Base-by-base conservation (phyloP, 2,329 filamentous ascomycete species). In the Epichloe baconii region DNA sequence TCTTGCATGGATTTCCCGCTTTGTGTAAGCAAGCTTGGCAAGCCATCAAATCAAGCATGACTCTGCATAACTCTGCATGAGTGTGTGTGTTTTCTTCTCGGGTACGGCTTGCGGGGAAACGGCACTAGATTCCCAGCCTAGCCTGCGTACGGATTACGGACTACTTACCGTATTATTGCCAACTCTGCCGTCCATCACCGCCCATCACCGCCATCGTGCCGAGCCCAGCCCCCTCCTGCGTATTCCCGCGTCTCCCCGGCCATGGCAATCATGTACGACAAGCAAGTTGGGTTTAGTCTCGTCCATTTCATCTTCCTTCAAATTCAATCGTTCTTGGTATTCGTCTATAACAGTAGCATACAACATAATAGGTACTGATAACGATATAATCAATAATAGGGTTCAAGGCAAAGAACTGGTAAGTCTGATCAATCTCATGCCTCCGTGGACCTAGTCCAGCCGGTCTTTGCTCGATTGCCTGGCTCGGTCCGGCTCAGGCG, bases 391-490 rank as follows among this genome's bases (percentile, higher is more conserved):
- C 34, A 37, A 49, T 26, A 6, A 15, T 17, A 40, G 41, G 31
- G 31, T 31, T 31, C 31, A 15, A 38, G 36, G 40, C 11, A 12
- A 3, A 21, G 21, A 4, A 23, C 19, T 12, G 21, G 12, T 43
- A 19, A 21, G 41, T 31, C 41, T 19, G 19, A 21, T 21, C 19
- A 14, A 14, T 14, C 41, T 17, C 41, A 15, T 23, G 41, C 31
- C 26, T 36, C 36, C 15, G 23, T 11, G 10, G 21, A 41, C 41
- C 53, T 52, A 63, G 48, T 62, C 60, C 31, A 58, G 47, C 35
- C 61, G 57, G 43, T 62, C 60, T 49, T 62, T 63, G 52, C 59
- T 58, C 14, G 54, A 50, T 41, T 53, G 53, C 34, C 57, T 55
- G 5, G 50, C 55, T 37, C 56, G 53, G 51, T 59, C 59, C 52